A percentile compares a stretch with the other conserved stretches of the same genome.
Conservation (phyloP, 257 asterid species). For the Solanum tacnaense region DNA sequence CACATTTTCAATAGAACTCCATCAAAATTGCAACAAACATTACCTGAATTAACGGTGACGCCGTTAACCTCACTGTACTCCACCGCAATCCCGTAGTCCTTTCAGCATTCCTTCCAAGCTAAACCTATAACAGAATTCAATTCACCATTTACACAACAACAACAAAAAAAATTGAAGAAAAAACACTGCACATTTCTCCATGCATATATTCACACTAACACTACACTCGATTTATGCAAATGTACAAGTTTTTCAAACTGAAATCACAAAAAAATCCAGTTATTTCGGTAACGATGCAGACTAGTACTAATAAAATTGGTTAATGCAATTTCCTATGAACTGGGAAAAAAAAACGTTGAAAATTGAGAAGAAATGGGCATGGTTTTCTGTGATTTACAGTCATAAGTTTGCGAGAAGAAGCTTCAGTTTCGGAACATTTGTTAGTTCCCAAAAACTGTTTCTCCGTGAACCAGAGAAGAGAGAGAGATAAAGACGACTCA, state of each 20-base stretch:
- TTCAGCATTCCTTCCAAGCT: neutral
- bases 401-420: slow-evolving; percentile 6
- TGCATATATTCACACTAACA: neutral
- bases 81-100: neutral
- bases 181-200: neutral
- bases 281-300: neutral
- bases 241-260: neutral
- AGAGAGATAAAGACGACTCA: neutral
- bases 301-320: neutral
- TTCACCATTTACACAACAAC: neutral
- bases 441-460: neutral
- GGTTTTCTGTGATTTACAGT: slow-evolving; percentile 1
- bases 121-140: neutral
- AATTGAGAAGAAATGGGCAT: neutral
- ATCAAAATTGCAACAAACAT: neutral
- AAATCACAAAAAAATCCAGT: neutral
- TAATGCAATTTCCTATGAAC: neutral
- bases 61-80: neutral
- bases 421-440: neutral
- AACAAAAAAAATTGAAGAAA: neutral
- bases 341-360: neutral
- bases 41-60: slow-evolving; percentile 15
- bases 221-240: neutral
- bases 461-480: neutral
- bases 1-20: neutral